These are phyloP conservation scores for Penicillium carneum DNA, from an alignment of 2,329 filamentous ascomycete genomes.

Conservation along the genomic window DNA sequence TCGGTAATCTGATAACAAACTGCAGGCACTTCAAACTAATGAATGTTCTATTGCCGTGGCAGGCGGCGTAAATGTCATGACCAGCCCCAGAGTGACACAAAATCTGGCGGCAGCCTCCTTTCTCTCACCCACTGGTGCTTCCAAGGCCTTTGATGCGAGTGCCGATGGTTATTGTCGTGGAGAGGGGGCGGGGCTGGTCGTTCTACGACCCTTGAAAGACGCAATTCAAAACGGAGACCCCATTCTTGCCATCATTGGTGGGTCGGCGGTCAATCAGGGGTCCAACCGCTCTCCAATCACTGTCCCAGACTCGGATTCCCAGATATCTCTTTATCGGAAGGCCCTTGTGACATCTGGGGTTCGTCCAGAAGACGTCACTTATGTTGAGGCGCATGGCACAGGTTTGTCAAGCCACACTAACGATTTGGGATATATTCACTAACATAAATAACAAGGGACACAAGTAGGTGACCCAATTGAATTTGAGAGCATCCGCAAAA, in stretches of 20 bases:
- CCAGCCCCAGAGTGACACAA: conserved; percentile 35
- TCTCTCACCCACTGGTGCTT: conserved; percentile 56
- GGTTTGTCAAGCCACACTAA: conserved; percentile 3
- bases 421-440: background rate
- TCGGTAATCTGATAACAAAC: too few relatives aligned
- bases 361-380: conserved; percentile 22
- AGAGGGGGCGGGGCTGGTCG: conserved; percentile 34
- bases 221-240: conserved; percentile 32
- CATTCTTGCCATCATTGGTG: conserved; percentile 33
- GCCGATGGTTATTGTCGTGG: conserved; percentile 41
- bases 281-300: conserved; percentile 30
- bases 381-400: conserved; percentile 34
- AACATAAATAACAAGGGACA: conserved; percentile 18
- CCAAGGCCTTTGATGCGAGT: conserved; percentile 55
- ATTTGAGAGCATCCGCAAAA: conserved; percentile 32
- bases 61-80: conserved; percentile 49
- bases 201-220: conserved; percentile 31
- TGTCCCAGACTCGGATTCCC: conserved; percentile 29
- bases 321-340: conserved; percentile 23
- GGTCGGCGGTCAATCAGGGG: conserved; percentile 33
- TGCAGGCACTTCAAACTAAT: conserved; percentile 25
- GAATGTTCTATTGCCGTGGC: conserved; percentile 43
- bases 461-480: conserved; percentile 34
- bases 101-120: conserved; percentile 50
- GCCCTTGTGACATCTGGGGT: conserved; percentile 4